Evolutionary conservation across 768 basidiomycete species (phyloP).

Genomic region (Chiua virens): DNA sequence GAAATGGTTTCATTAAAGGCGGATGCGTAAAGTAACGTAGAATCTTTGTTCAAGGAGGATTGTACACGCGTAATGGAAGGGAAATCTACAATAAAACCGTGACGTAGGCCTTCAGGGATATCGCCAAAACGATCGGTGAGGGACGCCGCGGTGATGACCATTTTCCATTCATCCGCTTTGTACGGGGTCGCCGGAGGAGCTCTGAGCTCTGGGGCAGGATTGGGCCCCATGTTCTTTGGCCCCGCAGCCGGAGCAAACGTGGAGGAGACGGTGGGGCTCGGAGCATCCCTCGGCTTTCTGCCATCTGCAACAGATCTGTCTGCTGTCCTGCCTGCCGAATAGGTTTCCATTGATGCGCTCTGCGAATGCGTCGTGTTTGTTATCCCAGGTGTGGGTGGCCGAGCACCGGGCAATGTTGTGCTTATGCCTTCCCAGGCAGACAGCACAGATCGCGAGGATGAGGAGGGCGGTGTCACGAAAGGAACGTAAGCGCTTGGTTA

Average conservation of each 20-base stretch:
- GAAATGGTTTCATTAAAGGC: no score
- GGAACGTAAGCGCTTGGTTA: not conserved
- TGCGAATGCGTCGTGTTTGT: not conserved
- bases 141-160: no score
- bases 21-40: no score
- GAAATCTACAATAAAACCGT: no score
- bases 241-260: slow-evolving; percentile 13
- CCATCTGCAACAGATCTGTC: slow-evolving; percentile 6
- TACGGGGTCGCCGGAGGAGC: no score
- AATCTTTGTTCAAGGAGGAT: no score
- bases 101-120: no score
- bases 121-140: no score
- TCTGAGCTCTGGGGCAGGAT: not conserved
- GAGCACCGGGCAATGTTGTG: slow-evolving; percentile 26
- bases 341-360: not conserved
- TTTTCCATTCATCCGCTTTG: no score
- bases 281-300: not conserved
- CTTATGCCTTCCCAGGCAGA: slow-evolving; percentile 34
- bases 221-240: slow-evolving; percentile 2
- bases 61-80: no score
- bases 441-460: slow-evolving; percentile 20
- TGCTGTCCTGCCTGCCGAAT: slow-evolving; percentile 13
- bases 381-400: slow-evolving; percentile 23
- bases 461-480: not conserved
- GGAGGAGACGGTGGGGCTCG: not conserved